Conservation (phyloP, 2,329 filamentous ascomycete species). For the Epichloe brachyelytri region DNA sequence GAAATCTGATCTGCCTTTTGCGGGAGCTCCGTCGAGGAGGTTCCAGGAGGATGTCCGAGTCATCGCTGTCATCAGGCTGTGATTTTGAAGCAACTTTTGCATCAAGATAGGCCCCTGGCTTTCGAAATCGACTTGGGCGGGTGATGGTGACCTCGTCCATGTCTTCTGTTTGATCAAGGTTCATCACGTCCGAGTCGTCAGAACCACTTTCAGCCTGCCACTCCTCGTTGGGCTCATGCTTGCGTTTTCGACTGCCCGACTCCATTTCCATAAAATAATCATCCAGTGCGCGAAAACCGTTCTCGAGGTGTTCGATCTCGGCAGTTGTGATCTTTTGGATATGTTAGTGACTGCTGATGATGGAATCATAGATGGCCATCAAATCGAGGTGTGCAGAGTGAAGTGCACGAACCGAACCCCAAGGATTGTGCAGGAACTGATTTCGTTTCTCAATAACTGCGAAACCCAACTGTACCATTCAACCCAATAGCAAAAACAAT, state of each 20-base stretch:
- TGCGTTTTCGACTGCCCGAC: slow-evolving; percentile 17
- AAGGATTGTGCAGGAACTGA: background rate
- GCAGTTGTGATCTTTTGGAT: slow-evolving; percentile 17
- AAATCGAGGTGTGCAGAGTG: background rate
- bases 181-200: slow-evolving; percentile 14
- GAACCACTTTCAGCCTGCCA: slow-evolving; percentile 16
- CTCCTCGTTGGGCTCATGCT: slow-evolving; percentile 15
- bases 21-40: slow-evolving; percentile 8
- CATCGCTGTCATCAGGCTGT: slow-evolving; percentile 3
- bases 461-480: background rate
- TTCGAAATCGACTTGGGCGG: background rate
- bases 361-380: background rate
- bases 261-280: slow-evolving; percentile 10
- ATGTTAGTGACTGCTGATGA: slow-evolving; percentile 8
- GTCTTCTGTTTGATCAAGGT: slow-evolving; percentile 13
- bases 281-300: slow-evolving; percentile 19
- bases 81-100: slow-evolving; percentile 2
- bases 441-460: background rate
- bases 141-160: slow-evolving; percentile 10
- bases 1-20: background rate
- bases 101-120: background rate
- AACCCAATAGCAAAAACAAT: background rate
- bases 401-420: background rate
- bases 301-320: slow-evolving; percentile 18
- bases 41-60: slow-evolving; percentile 1